Percentiles rank a stretch among this genome's conserved stretches.
Evolutionary conservation across 2,329 filamentous ascomycete genomes (phyloP).

Genomic region (Calonectria pseudoturangicola): DNA sequence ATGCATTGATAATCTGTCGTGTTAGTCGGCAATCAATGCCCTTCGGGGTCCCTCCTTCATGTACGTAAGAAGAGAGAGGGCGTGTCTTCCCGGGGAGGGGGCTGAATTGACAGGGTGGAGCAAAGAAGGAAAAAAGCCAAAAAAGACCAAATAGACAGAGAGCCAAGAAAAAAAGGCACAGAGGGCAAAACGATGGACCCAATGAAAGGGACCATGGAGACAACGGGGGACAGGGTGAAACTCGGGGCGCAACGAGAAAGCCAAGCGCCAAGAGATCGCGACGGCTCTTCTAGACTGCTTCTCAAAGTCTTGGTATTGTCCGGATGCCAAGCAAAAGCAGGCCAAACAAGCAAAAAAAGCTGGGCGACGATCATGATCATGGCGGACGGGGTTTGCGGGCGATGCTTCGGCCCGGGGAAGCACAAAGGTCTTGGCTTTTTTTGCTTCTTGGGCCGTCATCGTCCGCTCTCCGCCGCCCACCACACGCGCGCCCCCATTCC

Average conservation of each 20-base stretch:
- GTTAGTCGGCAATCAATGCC: slow-evolving; percentile 18
- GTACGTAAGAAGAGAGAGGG: slow-evolving; percentile 1
- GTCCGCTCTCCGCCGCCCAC: neutral
- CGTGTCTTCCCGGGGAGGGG: neutral
- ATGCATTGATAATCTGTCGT: slow-evolving; percentile 20
- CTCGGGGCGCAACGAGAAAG: neutral
- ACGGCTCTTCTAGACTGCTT: slow-evolving; percentile 8
- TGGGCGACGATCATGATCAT: slow-evolving; percentile 14
- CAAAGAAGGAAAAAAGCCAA: neutral
- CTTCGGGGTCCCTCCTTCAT: neutral
- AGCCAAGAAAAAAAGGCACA: neutral
- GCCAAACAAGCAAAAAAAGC: neutral
- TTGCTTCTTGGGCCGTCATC: neutral
- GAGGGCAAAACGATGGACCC: neutral
- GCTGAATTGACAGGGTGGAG: slow-evolving; percentile 13
- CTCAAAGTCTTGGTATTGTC: slow-evolving; percentile 3
- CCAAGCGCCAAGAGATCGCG: neutral
- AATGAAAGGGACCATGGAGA: neutral
- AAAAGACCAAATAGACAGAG: neutral
- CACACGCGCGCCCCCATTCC: too few species aligned
- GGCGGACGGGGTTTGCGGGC: slow-evolving; percentile 11
- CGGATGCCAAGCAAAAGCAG: slow-evolving; percentile 12
- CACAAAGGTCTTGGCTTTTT: slow-evolving; percentile 14
- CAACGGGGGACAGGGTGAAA: slow-evolving; percentile 1
- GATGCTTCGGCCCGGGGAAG: slow-evolving; percentile 17